Percentiles rank a stretch among this genome's conserved stretches.
These are phyloP conservation scores for Mucor sp. DNA, from an alignment of 371 early-diverging fungal genomes.

Conservation along the genomic window DNA sequence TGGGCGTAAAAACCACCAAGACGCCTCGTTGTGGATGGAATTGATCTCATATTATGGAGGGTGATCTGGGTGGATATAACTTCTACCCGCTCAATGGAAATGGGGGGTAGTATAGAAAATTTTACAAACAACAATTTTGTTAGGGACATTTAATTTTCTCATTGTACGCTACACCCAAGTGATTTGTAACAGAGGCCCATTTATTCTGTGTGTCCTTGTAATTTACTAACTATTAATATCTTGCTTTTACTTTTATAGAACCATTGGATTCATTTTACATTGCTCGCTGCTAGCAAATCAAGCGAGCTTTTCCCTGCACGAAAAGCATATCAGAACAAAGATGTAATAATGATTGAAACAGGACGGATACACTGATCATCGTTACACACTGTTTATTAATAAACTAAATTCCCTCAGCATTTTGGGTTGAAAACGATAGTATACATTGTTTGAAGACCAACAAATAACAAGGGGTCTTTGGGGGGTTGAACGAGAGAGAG, in stretches of 20 bases:
- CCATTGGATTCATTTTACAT: neutral
- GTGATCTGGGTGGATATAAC: too few species aligned
- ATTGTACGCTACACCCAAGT: too few species aligned
- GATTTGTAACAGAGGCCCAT: neutral
- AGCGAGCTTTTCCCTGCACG: too few species aligned
- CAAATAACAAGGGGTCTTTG: neutral
- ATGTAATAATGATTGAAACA: slow-evolving; percentile 1
- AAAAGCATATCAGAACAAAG: neutral
- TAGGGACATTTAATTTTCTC: too few species aligned
- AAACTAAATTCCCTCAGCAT: neutral
- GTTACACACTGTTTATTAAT: neutral
- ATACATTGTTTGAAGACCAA: neutral
- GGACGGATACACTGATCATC: neutral
- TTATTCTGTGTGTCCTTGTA: neutral
- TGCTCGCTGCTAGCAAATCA: neutral
- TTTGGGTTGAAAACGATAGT: neutral
- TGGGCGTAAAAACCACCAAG: too few species aligned
- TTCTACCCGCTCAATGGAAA: too few species aligned
- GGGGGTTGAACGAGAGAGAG: neutral
- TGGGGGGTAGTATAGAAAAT: too few species aligned
- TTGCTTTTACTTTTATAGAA: too few species aligned
- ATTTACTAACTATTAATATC: neutral
- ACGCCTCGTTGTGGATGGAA: too few species aligned
- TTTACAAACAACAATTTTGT: too few species aligned
- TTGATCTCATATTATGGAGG: too few species aligned